phyloP scores from a whole-genome alignment of 225 moss, liverwort and hornwort genomes.

The Straminergon stramineum region DNA sequence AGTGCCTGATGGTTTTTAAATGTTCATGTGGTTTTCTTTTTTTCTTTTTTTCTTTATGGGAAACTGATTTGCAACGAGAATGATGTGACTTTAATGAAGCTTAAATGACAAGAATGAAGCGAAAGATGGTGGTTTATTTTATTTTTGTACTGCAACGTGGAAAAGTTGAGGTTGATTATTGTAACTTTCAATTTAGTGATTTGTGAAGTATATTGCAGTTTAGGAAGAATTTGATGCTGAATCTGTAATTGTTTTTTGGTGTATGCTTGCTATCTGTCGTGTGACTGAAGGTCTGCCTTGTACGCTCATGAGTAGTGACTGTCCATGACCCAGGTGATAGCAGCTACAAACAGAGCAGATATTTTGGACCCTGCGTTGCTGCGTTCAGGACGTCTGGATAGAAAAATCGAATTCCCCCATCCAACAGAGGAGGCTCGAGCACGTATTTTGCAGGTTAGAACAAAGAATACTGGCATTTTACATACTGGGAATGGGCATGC shows the following conservation, averaged over 20 bases:
- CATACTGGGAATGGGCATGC: neutral
- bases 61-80: neutral
- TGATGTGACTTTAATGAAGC: neutral
- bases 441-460: conserved; percentile 70
- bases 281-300: neutral
- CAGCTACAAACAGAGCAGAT: conserved; percentile 92
- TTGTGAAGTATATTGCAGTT: neutral
- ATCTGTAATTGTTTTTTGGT: neutral
- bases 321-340: conserved; percentile 56
- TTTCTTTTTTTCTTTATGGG: neutral
- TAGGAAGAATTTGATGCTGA: neutral
- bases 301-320: neutral
- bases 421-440: conserved; percentile 88
- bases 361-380: conserved; percentile 87
- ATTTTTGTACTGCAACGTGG: neutral
- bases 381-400: conserved; percentile 84
- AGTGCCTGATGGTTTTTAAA: neutral
- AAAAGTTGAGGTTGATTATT: neutral
- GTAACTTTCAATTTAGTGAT: neutral
- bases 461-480: neutral
- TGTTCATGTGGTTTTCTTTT: neutral
- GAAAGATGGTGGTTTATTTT: neutral
- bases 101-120: neutral
- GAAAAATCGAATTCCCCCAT: conserved; percentile 93
- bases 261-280: neutral